These are phyloP conservation scores for Cutaneotrichosporon daszewskae DNA, from an alignment of 1,284 basidiomycete species.

Conservation along the genomic window DNA sequence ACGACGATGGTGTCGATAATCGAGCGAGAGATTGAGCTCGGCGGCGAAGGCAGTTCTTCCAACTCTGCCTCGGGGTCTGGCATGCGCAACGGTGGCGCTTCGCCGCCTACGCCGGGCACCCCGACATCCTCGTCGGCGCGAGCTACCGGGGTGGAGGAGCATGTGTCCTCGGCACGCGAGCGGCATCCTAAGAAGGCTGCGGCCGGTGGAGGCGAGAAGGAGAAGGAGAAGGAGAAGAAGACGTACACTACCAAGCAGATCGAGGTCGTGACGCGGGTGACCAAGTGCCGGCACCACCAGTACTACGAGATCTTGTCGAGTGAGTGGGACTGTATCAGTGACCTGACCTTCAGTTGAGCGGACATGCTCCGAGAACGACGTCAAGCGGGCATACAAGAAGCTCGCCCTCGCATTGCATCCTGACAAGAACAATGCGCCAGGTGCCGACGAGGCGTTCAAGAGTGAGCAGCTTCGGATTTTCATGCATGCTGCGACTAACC, in stretches of 20 bases:
- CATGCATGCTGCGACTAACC: constrained; percentile 2
- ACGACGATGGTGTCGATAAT: constrained; percentile 47
- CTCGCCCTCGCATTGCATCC: constrained; percentile 90
- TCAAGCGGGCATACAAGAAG: constrained; percentile 98
- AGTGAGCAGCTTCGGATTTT: constrained; percentile 54
- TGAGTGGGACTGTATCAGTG: constrained; percentile 21
- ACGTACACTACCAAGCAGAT: constrained; percentile 82
- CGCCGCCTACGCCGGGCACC: constrained; percentile 3
- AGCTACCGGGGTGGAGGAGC: constrained; percentile 44
- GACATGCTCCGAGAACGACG: constrained; percentile 78
- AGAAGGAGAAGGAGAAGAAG: constrained; percentile 52
- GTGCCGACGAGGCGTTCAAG: constrained; percentile 99
- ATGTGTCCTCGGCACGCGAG: constrained; percentile 40
- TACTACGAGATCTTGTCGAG: constrained; percentile 86
- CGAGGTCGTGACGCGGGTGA: constrained; percentile 79
- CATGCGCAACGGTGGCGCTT: background rate
- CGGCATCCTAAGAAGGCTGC: constrained; percentile 12
- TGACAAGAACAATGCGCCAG: constrained; percentile 96
- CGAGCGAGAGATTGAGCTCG: constrained; percentile 36
- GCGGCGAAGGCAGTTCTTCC: constrained; percentile 33
- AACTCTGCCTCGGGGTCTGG: constrained; percentile 2
- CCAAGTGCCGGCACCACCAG: constrained; percentile 75
- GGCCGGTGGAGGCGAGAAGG: constrained; percentile 2
- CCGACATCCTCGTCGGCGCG: constrained; percentile 15
- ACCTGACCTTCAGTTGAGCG: constrained; percentile 57